A percentile compares a stretch with the other conserved stretches of the same genome.
phyloP scores from a whole-genome alignment of 2,329 filamentous ascomycete species.

The Arachnomyces sp. region DNA sequence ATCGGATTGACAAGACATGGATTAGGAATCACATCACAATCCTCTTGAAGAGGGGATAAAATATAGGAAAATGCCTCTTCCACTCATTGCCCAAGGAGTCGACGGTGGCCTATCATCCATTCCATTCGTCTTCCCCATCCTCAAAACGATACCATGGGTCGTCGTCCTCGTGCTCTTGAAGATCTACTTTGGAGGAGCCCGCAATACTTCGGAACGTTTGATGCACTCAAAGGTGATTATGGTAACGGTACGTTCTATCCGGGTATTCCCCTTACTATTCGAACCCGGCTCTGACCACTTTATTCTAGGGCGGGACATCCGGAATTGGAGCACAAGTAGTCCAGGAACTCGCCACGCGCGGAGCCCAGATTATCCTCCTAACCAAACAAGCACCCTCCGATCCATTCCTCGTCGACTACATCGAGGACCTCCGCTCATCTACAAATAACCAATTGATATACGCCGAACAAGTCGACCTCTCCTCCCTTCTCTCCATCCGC shows the following conservation, averaged over 20 bases:
- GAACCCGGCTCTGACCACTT: slow-evolving; percentile 11
- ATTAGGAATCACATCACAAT: no score
- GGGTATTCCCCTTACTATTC: background rate
- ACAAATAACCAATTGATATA: slow-evolving; percentile 85
- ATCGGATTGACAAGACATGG: background rate
- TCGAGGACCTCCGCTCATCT: slow-evolving; percentile 72
- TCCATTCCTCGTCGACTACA: slow-evolving; percentile 83
- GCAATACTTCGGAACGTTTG: slow-evolving; percentile 66
- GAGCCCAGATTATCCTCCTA: slow-evolving; percentile 84
- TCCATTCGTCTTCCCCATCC: slow-evolving; percentile 45
- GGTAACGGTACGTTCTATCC: slow-evolving; percentile 60
- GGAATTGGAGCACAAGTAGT: slow-evolving; percentile 78
- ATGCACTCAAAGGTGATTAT: slow-evolving; percentile 94
- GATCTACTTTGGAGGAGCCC: slow-evolving; percentile 67
- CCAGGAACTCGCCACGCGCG: slow-evolving; percentile 65
- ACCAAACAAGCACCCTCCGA: slow-evolving; percentile 75
- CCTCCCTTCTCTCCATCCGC: slow-evolving; percentile 81
- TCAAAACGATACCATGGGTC: slow-evolving; percentile 48
- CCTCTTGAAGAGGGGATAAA: no score
- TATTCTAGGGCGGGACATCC: slow-evolving; percentile 68
- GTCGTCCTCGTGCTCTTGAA: slow-evolving; percentile 55
- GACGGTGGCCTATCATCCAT: slow-evolving; percentile 49
- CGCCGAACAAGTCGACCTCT: slow-evolving; percentile 86
- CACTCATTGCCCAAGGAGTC: slow-evolving; percentile 48
- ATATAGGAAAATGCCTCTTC: slow-evolving; percentile 50